A percentile compares a stretch with the other conserved stretches of the same genome.
Evolutionary conservation across 331 rosid genomes (phyloP).

Genomic region (Acacia concinna): DNA sequence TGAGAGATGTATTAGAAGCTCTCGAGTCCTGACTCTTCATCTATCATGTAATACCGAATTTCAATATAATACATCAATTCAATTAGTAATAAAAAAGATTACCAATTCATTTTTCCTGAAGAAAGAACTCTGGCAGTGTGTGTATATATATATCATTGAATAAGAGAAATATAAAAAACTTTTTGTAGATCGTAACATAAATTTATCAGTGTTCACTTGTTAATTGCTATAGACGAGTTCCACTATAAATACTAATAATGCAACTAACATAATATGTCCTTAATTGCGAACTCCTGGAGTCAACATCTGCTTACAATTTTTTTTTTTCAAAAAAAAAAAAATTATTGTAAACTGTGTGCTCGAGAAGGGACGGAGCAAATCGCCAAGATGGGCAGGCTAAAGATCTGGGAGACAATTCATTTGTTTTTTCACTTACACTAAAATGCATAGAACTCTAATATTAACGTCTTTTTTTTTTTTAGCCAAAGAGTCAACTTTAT

Average conservation of each 20-base stretch:
- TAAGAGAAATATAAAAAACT: neutral
- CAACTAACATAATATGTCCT: neutral
- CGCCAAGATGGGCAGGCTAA: neutral
- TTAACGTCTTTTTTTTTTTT: neutral
- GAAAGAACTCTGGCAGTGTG: neutral
- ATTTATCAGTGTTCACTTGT: neutral
- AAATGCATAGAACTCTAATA: too few species aligned
- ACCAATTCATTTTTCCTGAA: too few species aligned
- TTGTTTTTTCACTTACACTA: neutral
- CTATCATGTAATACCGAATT: too few species aligned
- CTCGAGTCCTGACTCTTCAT: too few species aligned
- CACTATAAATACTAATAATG: neutral
- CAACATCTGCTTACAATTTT: neutral
- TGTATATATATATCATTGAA: too few species aligned
- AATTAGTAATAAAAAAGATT: too few species aligned
- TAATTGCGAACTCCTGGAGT: neutral
- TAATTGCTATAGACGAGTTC: neutral
- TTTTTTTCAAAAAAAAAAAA: too few species aligned
- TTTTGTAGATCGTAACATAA: neutral
- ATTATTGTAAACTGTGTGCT: too few species aligned
- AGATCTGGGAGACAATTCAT: neutral
- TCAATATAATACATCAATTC: too few species aligned
- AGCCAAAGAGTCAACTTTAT: too few species aligned
- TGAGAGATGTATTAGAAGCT: neutral
- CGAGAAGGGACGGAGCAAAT: too few species aligned